Percentiles rank a stretch among this genome's conserved stretches.
phyloP scores from a whole-genome alignment of 495 filamentous ascomycete species.

The Penicillium coprophilum region DNA sequence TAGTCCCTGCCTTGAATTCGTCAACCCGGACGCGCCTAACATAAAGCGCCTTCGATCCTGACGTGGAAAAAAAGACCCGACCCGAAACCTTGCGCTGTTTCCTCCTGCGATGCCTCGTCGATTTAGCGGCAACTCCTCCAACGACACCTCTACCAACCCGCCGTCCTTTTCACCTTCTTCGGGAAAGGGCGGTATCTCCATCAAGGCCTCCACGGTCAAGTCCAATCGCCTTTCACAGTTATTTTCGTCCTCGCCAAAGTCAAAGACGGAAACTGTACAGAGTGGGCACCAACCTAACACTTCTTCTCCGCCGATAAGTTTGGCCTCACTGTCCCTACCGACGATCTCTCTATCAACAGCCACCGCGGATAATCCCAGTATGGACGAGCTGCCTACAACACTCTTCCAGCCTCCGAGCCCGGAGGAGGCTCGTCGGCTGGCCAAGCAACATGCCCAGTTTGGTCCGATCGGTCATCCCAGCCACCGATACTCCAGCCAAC shows the following conservation, averaged over 20 bases:
- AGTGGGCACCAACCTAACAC: slow-evolving; percentile 53
- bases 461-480: slow-evolving; percentile 75
- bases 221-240: slow-evolving; percentile 59
- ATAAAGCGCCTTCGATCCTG: slow-evolving; percentile 17
- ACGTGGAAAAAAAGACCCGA: slow-evolving; percentile 15
- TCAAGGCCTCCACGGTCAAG: slow-evolving; percentile 61
- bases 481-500: slow-evolving; percentile 84
- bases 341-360: slow-evolving; percentile 92
- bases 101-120: slow-evolving; percentile 57
- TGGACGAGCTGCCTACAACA: slow-evolving; percentile 73
- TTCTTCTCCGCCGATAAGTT: slow-evolving; percentile 63
- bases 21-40: slow-evolving; percentile 21
- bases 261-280: slow-evolving; percentile 52
- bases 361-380: slow-evolving; percentile 71
- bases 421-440: slow-evolving; percentile 71
- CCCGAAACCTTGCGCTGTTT: slow-evolving; percentile 29
- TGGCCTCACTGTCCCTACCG: slow-evolving; percentile 75
- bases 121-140: slow-evolving; percentile 50
- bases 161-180: slow-evolving; percentile 46
- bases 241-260: slow-evolving; percentile 59
- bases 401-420: slow-evolving; percentile 90
- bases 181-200: slow-evolving; percentile 49
- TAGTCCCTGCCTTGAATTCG: slow-evolving; percentile 28
- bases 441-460: slow-evolving; percentile 86
- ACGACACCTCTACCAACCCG: slow-evolving; percentile 43